Evolutionary conservation across 768 basidiomycete genomes (phyloP), one percentile per base, ranked within the genome.

Genomic region (Tylopilus felleus): DNA sequence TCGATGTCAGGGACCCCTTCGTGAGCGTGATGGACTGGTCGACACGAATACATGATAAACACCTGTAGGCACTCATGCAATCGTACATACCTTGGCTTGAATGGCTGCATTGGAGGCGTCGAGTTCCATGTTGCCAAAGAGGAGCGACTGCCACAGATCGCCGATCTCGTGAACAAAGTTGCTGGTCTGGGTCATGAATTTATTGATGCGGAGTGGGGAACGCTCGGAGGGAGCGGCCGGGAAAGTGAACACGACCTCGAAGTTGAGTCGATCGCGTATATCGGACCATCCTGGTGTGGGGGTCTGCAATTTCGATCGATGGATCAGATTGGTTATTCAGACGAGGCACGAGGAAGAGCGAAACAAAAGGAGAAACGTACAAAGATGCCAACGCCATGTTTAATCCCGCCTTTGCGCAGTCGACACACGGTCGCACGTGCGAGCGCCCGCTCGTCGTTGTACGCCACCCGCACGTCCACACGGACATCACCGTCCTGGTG

Each of bases 381-480:
- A 39, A 67, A 76, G 51, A 77, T 67, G 0, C 75, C 75, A 14
- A 76, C 59, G 19, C 74, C 75, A 35, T 70, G 53, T 36, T 65
- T 55, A 9, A 64, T 58, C 22, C 62, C 64, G 8, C 49, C 51
- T 31, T 60, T 66, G 33, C 56, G 55, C 2, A 77, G 60, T n/a
- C 47, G 55, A 51, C 73, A 75, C 16, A 75, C 59, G 5, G 64
- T 57, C 19, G 68, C 67, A n/a, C 60, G 58, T 6, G 63, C 58
- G 2, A 74, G 66, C 10, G 65, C 55, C 9, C 43, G 49, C 5
- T 52, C 39, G 27, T 48, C 39, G 29, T 65, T 40, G 44, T 72
- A 76, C n/a, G 68, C 55, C 25, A 66, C 67, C 2, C 57, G 58
- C 14, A 77, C 59, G 36, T 64, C 61, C 16, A 77, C 65, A 5